Evolutionary conservation across 352 stramenopile species (phyloP).

Genomic region (Phytophthora palmivora): DNA sequence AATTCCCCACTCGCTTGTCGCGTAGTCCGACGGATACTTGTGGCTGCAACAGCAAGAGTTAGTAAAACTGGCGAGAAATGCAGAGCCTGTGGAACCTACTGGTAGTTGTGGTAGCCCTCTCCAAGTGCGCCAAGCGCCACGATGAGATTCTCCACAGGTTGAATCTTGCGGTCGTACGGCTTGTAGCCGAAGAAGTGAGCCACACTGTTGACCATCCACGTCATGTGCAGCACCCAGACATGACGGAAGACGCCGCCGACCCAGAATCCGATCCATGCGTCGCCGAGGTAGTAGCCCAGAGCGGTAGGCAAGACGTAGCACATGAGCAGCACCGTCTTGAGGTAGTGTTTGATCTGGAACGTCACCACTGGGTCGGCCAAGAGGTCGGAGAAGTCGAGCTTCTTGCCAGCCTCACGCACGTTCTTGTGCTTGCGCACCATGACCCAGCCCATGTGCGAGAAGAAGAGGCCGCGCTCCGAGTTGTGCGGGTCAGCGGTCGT

Average conservation of each 20-base stretch:
- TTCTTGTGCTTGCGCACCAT: constrained; percentile 98
- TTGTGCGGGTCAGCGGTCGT: constrained; percentile 96
- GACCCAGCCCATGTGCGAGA: constrained; percentile 99
- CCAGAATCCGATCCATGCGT: constrained; percentile 96
- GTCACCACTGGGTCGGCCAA: constrained; percentile 94
- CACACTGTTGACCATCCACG: constrained; percentile 98
- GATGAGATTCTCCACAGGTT: constrained; percentile 96
- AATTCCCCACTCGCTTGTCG: constrained; percentile 97
- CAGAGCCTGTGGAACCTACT: constrained; percentile 55
- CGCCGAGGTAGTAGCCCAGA: constrained; percentile 91
- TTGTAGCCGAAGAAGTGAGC: constrained; percentile 99
- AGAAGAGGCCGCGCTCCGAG: constrained; percentile 98
- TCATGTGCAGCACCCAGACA: constrained; percentile 97
- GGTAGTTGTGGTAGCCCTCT: constrained; percentile 99
- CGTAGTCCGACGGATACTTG: constrained; percentile 99
- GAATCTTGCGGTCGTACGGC: constrained; percentile 96
- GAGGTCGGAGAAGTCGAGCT: constrained; percentile 97
- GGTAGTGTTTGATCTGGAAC: constrained; percentile 97
- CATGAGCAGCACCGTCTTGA: constrained; percentile 92
- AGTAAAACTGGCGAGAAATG: neutral
- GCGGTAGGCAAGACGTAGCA: constrained; percentile 96
- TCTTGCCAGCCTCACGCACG: constrained; percentile 78
- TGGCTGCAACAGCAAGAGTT: constrained; percentile 66
- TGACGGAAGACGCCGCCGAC: constrained; percentile 96
- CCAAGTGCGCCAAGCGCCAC: constrained; percentile 96